Evolutionary conservation across 495 filamentous ascomycete genomes (phyloP).

Genomic region (Bathelium albidoporum): DNA sequence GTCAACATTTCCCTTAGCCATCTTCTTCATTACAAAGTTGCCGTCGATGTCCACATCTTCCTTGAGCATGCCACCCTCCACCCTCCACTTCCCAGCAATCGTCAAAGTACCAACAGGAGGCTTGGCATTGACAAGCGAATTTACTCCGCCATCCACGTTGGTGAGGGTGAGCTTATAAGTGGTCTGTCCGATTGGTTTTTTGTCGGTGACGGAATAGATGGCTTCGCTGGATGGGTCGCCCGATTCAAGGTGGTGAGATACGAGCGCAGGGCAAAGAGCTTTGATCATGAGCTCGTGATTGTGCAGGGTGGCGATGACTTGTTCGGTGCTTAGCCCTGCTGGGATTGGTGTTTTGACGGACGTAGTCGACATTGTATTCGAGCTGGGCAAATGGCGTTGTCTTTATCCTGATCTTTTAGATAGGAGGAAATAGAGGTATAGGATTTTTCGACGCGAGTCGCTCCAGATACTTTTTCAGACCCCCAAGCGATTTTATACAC

Average conservation of each 20-base stretch:
- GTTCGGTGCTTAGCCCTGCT: conserved; percentile 4
- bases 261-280: conserved; percentile 18
- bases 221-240: conserved; percentile 16
- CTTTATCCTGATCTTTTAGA: background rate
- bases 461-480: background rate
- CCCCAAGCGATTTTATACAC: too few relatives aligned
- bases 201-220: conserved; percentile 22
- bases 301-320: conserved; percentile 20
- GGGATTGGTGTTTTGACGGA: conserved; percentile 22
- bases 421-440: background rate
- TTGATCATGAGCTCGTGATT: conserved; percentile 26
- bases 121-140: conserved; percentile 24
- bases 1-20: conserved; percentile 27
- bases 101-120: conserved; percentile 22
- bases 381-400: background rate
- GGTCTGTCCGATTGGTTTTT: conserved; percentile 24
- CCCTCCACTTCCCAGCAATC: conserved; percentile 24
- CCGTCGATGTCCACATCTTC: conserved; percentile 26
- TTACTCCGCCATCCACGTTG: conserved; percentile 20
- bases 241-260: conserved; percentile 18
- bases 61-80: conserved; percentile 13
- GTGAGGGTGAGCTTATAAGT: conserved; percentile 25
- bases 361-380: conserved; percentile 20
- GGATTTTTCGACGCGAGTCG: background rate
- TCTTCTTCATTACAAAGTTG: conserved; percentile 25